Base-by-base conservation (phyloP, 495 filamentous ascomycete species). In the Aspergillus nidulans region DNA sequence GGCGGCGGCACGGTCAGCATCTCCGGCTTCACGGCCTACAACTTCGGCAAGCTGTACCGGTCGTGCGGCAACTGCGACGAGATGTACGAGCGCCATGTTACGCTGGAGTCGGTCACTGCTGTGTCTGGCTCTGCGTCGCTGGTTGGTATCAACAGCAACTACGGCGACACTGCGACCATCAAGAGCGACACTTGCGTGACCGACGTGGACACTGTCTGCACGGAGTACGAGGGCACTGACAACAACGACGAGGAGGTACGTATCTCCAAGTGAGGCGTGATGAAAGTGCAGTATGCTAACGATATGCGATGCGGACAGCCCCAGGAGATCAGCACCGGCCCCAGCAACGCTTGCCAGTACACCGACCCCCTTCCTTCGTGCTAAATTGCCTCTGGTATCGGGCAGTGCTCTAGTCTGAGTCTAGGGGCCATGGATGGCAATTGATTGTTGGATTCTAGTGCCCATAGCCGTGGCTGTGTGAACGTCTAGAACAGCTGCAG, bases 41-140 rank as follows among this genome's bases (percentile, higher is more conserved):
- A 68, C 59, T 74, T 72, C 49, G 76, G 74, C 54, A 84, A 84
- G 68, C 63, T 83, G 24, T 81, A 80, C 64, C 78, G 80, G 25
- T 71, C 72, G 21, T 86, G 82, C 66, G 83, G 83, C 8, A 85
- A 85, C 75, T 80, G 78, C 65, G 64, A 68, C 48, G 57, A 56
- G 20, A 69, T 59, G 55, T 60, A 62, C 47, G 38, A 74, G 55
- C 75, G 81, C 26, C 59, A 73, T 47, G 77, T 81, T n/a, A 72
- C 73, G 5, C 69, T 85, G 48, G 66, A 70, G 45, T 76, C 78
- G 53, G 73, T 82, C 52, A 73, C 65, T 28, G 81, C 79, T 18
- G 64, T 73, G 52, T 56, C 67, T 18, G 74, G 75, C 2, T 47
- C 45, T 21, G 21, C 28, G 8, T 18, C 44, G 8, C 40, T 65